Conservation (phyloP, 495 filamentous ascomycete genomes). For the Penicillium pancosmium region DNA sequence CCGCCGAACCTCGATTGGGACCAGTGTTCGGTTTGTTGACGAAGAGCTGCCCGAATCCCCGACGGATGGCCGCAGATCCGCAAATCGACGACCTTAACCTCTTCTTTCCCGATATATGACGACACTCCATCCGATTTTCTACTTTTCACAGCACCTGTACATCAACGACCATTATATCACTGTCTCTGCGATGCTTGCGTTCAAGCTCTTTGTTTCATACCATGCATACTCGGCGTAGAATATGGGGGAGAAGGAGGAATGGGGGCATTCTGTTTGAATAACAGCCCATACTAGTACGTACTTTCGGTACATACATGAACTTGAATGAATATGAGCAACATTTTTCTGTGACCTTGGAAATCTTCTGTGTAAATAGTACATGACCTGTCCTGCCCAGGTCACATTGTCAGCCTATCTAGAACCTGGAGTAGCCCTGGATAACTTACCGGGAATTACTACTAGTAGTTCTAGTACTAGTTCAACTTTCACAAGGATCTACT, state of each 20-base stretch:
- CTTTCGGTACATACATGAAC: slow-evolving; percentile 23
- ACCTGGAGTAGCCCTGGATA: too few relatives aligned
- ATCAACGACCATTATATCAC: slow-evolving; percentile 21
- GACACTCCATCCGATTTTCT: neutral
- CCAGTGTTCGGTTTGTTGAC: slow-evolving; percentile 48
- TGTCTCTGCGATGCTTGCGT: slow-evolving; percentile 18
- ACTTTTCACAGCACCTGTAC: slow-evolving; percentile 12
- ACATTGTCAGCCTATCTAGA: too few relatives aligned
- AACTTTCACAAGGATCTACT: too few relatives aligned
- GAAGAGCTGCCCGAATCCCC: slow-evolving; percentile 49
- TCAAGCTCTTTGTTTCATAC: slow-evolving; percentile 12
- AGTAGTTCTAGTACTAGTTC: too few relatives aligned
- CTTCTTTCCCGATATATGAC: slow-evolving; percentile 17
- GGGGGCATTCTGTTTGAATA: slow-evolving; percentile 10
- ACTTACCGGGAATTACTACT: too few relatives aligned
- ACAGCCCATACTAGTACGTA: slow-evolving; percentile 23
- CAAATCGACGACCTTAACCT: slow-evolving; percentile 37
- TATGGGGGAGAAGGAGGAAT: slow-evolving; percentile 26
- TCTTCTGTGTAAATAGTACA: neutral
- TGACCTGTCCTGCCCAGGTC: too few relatives aligned
- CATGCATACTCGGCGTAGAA: slow-evolving; percentile 35
- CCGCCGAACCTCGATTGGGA: slow-evolving; percentile 39
- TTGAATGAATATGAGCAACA: slow-evolving; percentile 18
- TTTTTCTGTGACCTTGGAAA: neutral
- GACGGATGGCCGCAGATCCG: slow-evolving; percentile 42